Base-by-base conservation (phyloP, 208 protist genomes). In the Leishmania major region DNA sequence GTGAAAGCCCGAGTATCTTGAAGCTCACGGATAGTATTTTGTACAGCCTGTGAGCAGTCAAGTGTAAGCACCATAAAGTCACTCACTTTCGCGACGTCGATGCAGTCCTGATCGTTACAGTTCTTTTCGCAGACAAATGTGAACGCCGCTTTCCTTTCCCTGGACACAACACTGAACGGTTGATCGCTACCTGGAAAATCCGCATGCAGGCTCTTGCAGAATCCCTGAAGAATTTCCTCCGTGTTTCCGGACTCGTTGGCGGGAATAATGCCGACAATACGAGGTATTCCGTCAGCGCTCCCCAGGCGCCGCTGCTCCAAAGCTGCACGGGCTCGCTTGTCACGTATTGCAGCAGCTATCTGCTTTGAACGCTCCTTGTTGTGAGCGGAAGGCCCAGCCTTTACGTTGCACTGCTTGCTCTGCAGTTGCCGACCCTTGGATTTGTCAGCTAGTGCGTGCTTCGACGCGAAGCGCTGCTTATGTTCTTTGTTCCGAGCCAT, bases 221-320 rank as follows among this genome's bases (percentile, higher is more conserved):
- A 86, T 0, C 84, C 83, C 59, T 89, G 83, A 57, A 96, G 77
- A 67, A 96, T 83, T 22, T 88, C 80, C 59, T 95, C 90, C n/a
- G 92, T 93, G 75, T 97, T 96, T 13, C 86, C 94, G 0, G 94
- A 93, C 71, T 97, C 93, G 79, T 97, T 97, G 1, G 91, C 92
- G 4, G 94, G 94, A 60, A 97, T 70, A 59, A 97, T 81, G 49
- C 94, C 94, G 60, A 97, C 78, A 78, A 94, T 93, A n/a, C 90
- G 86, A 17, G 93, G 93, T 45, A 91, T 82, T 2, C 88, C 90
- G 28, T 81, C 75, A 40, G 84, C 78, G 67, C 81, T 89, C 49
- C 91, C 94, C 11, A 96, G 57, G 13, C 91, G 89, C 45, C 88
- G 84, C 74, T 90, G 84, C 66, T 93, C 86, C 67, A 93, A 40